Conservation (phyloP, 2,329 filamentous ascomycete genomes). For the Aspergillus ruber region DNA sequence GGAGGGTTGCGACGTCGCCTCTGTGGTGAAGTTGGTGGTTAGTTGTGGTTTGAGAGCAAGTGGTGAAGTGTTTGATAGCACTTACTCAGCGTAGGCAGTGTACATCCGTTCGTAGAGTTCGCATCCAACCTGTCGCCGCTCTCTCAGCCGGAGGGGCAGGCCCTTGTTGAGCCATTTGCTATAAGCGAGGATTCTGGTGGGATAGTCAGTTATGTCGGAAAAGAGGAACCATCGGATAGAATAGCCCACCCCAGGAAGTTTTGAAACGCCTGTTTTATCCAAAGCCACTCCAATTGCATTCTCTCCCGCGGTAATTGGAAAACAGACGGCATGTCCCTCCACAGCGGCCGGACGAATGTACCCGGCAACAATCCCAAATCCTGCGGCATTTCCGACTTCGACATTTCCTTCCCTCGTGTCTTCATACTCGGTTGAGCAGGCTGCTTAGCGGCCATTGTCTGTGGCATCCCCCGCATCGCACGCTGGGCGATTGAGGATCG, state of each 20-base stretch:
- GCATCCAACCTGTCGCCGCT: conserved; percentile 32
- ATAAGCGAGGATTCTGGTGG: conserved; percentile 24
- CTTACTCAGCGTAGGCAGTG: conserved; percentile 40
- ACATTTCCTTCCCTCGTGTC: conserved; percentile 25
- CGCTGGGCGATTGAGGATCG: conserved; percentile 17
- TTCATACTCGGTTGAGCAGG: conserved; percentile 35
- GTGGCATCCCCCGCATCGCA: conserved; percentile 10
- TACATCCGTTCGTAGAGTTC: conserved; percentile 44
- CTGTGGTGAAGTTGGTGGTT: conserved; percentile 10
- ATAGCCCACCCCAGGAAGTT: conserved; percentile 29
- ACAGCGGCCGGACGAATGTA: conserved; percentile 34
- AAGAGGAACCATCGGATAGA: background rate
- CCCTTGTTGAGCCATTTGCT: conserved; percentile 26
- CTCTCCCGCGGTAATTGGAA: conserved; percentile 32
- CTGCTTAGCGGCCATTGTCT: conserved; percentile 20
- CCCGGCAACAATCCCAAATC: conserved; percentile 43
- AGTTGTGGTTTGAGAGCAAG: conserved; percentile 2
- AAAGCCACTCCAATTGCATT: conserved; percentile 35
- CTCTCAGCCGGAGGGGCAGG: conserved; percentile 27
- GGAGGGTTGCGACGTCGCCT: conserved; percentile 29
- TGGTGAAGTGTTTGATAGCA: conserved; percentile 12
- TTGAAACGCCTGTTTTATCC: conserved; percentile 28
- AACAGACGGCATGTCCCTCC: conserved; percentile 35
- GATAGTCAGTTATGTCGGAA: conserved; percentile 11
- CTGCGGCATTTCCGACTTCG: conserved; percentile 30